Evolutionary conservation across 306 rosid species (phyloP), one percentile per base, ranked within the genome.

Genomic region (Quercus gilva): DNA sequence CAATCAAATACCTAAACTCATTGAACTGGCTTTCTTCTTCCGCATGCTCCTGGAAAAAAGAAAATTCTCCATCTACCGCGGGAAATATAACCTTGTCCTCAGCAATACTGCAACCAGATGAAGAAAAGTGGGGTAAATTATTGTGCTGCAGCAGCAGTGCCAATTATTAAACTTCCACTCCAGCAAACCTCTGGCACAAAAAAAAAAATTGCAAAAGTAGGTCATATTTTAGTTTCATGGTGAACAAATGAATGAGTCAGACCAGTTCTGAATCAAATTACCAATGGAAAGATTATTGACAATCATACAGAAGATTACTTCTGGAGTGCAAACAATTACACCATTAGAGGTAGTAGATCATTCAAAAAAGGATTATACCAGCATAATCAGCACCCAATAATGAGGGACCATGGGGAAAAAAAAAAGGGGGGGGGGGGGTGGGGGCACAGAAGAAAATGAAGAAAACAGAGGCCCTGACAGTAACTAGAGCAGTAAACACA

Each of bases 81-180:
- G 99, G 98, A 93, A 96, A 96, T 84, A 96, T 90, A 79, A 96
- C 94, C 89, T 84, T 88, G 92, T 96, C 99, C 92, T 96, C 99
- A 4, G 99, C 98, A 87, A 90, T 96, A 85, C 99, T 96, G 94
- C 86, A 84, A 86, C 71, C 71, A 81, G 25, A 78, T 74, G 73
- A 73, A 75, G 67, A 53, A 71, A 25, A 61, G 57, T 64, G 77
- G 77, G 76, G 77, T 59, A 59, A 20, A 20, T 3, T 20, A 59
- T 59, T 59, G 63, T 23, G 31, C 26, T 2, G 25, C 23, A 59
- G 65, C 23, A 59, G 65, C 65, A 59, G 45, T 41, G 45, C 45
- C 45, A 41, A 8, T 41, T 41, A 41, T 41, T 41, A 41, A 41
- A 41, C 45, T 41, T 41, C 45, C 45, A 41, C 45, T 41, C 45